Base-by-base conservation (phyloP, 225 moss, liverwort and hornwort species). In the Pseudisothecium myosuroides region DNA sequence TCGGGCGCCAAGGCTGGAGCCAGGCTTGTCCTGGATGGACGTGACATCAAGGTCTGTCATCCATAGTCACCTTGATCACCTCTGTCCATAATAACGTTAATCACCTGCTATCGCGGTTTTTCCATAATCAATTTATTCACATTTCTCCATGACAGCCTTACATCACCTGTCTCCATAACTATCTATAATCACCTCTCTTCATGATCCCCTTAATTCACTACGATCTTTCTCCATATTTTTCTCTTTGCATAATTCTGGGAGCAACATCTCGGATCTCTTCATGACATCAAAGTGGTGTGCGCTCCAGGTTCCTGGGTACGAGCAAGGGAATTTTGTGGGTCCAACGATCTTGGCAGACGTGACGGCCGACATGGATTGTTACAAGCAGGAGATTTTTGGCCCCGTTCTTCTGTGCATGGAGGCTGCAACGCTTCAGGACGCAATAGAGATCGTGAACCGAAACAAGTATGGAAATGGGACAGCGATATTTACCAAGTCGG, bases 401-500 rank as follows among this genome's bases (percentile, higher is more conserved):
- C 98, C 98, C 39, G 97, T 98, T 74, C 93, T 98, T 34, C 88
- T 98, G 85, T 97, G 98, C 89, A 94, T 98, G 98, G 95, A 94
- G 60, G 96, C 96, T 34, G 91, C 85, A 49, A 96, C 90, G 92
- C 91, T 98, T 49, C 93, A 93, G 63, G 94, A 93, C 41, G 98
- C 97, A 59, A 96, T 98, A 86, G 92, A 94, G 82, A 91, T 98
- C 73, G 97, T 98, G 88, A 98, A 98, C 81, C 83, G 83, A 45
- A 98, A 97, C 86, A 97, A 95, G 92, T 98, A 98, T 47, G 97
- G 98, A 72, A 98, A 98, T 87, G 97, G 98, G 81, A 98, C 98
- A 39, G 97, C 98, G 24, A 97, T 98, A 64, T 98, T 98, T 83
- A 98, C 97, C 60, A 94, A 94, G 86, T 98, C 98, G 72, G 97